Evolutionary conservation across 129 eudicot species (phyloP).

Genomic region (Arctium minus): DNA sequence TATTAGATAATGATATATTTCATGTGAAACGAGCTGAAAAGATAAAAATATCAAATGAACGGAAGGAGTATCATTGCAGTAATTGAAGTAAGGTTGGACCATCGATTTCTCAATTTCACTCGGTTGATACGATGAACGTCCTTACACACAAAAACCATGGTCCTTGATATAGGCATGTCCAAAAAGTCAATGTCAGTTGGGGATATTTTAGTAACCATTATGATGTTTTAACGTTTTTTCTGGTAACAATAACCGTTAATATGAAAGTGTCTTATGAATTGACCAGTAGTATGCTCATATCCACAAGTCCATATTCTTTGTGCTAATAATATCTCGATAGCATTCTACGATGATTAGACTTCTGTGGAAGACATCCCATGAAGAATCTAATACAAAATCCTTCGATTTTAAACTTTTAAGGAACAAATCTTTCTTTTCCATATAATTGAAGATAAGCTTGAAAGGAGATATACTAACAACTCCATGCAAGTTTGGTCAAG

Average conservation of each 20-base stretch:
- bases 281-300: slow-evolving; percentile 16
- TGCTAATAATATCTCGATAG: slow-evolving; percentile 25
- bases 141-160: slow-evolving; percentile 13
- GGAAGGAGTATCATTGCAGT: neutral
- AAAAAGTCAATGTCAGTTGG: slow-evolving; percentile 7
- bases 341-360: slow-evolving; percentile 27
- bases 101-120: neutral
- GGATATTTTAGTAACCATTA: slow-evolving; percentile 14
- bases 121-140: neutral
- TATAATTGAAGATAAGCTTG: neutral
- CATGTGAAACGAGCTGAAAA: neutral
- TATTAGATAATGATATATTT: neutral
- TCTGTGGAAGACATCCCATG: slow-evolving; percentile 14
- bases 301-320: slow-evolving; percentile 32
- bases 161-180: slow-evolving; percentile 14
- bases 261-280: slow-evolving; percentile 11
- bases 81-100: slow-evolving; percentile 3
- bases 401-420: slow-evolving; percentile 5
- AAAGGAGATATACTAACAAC: neutral
- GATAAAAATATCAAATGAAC: neutral
- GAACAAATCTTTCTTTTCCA: slow-evolving; percentile 14
- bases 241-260: slow-evolving; percentile 10
- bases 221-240: slow-evolving; percentile 18
- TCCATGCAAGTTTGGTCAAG: neutral
- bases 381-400: slow-evolving; percentile 20